Evolutionary conservation across 345 rosid genomes (phyloP), one percentile per base, ranked within the genome.

Genomic region (Eucalyptus globulus): DNA sequence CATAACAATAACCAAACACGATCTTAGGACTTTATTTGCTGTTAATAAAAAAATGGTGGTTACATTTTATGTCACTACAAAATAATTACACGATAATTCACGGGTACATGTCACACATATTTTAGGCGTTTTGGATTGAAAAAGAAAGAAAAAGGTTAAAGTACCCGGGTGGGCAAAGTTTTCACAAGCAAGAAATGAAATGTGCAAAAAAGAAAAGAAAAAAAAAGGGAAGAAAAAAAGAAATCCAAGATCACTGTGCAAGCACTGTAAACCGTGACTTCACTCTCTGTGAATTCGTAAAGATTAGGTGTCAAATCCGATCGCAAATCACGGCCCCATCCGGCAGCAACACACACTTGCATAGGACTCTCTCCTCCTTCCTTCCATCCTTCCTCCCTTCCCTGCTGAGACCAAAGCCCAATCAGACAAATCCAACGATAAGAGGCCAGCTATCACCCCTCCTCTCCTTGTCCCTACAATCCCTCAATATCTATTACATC

Each of bases 401-500:
- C 29, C 62, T 2, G 29, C 13, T 2, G 62, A 56, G 85, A 76
- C 43, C 47, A 12, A 11, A 76, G 85, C 85, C 85, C 85, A 76
- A 76, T 40, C 85, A 76, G 85, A 87, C 12, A 87, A 86, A 50
- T n/a, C 87, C 67, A 76, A 40, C 85, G 85, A 76, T 76, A 40
- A 40, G 76, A n/a, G 85, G 40, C 85, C 85, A 76, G 85, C 85
- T 76, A 76, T 40, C 85, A 40, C 85, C 85, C 6, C 85, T 43
- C 83, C 83, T 22, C 85, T 43, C 47, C 85, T 76, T 76, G 85
- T 76, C 85, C 85, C 85, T 21, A 76, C 85, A 76, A 76, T 76
- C 85, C 44, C 44, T 40, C 85, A 76, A 76, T 76, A 76, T 76
- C 85, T 56, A 87, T 54, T 58, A 87, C 88, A 87, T 87, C 88